These are phyloP conservation scores for Cytospora piceicola DNA, from an alignment of 2,329 filamentous ascomycete species.

Conservation along the genomic window DNA sequence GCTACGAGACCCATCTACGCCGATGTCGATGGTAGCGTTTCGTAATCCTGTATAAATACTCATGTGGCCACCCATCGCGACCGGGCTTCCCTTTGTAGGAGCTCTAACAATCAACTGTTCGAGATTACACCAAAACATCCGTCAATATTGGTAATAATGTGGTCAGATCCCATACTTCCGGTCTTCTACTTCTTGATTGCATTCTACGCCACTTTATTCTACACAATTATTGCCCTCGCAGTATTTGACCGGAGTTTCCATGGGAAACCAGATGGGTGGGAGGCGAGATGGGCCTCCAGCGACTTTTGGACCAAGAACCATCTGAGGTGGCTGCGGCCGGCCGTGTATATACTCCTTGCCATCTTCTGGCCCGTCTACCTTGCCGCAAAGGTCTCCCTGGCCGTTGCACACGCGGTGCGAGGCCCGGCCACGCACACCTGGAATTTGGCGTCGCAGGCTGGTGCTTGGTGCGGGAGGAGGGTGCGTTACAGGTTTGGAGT, in stretches of 20 bases:
- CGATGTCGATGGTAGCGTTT: not conserved
- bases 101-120: not conserved
- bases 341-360: no score
- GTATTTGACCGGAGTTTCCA: not conserved
- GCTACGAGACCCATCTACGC: no score
- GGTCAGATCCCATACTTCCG: no score
- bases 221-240: not conserved
- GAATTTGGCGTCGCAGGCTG: not conserved
- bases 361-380: no score
- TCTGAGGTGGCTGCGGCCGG: no score
- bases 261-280: not conserved
- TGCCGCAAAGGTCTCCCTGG: not conserved
- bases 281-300: not conserved
- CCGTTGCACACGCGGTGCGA: not conserved
- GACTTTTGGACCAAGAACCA: no score
- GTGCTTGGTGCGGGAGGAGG: not conserved
- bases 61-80: no score
- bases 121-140: no score
- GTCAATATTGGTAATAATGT: no score
- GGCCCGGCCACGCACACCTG: not conserved
- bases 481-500: not conserved
- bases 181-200: no score
- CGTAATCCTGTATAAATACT: not conserved
- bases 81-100: not conserved
- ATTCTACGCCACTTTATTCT: not conserved